phyloP scores from a whole-genome alignment of 2,329 filamentous ascomycete genomes.

The Alternaria solani region DNA sequence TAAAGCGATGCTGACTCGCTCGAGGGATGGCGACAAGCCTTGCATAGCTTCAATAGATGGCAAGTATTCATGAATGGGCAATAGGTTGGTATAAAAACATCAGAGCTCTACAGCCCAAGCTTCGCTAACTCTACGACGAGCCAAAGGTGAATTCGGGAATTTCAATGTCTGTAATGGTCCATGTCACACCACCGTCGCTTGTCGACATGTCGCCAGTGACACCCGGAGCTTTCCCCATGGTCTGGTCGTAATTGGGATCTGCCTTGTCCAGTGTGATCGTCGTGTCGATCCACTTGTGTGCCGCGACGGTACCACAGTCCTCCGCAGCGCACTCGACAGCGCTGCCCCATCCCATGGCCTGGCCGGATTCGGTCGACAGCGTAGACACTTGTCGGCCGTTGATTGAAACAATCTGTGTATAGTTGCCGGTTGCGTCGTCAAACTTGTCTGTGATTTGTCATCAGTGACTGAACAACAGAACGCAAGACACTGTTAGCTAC shows the following conservation, averaged over 20 bases:
- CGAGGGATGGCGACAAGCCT: neutral
- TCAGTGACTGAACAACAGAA: neutral
- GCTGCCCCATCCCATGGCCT: constrained; percentile 56
- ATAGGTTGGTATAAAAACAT: neutral
- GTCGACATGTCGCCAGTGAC: constrained; percentile 55
- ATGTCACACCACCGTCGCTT: constrained; percentile 54
- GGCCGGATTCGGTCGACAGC: constrained; percentile 56
- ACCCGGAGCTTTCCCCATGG: constrained; percentile 48
- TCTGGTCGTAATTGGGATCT: constrained; percentile 53
- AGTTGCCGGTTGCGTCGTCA: constrained; percentile 51
- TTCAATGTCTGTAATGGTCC: constrained; percentile 53
- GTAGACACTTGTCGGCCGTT: constrained; percentile 53
- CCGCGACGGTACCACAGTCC: constrained; percentile 53
- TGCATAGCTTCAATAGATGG: neutral
- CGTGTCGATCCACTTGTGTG: constrained; percentile 55
- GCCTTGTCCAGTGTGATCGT: constrained; percentile 47
- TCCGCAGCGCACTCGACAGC: constrained; percentile 53
- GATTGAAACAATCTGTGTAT: constrained; percentile 52
- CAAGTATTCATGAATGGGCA: neutral
- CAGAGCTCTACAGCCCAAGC: neutral
- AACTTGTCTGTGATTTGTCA: constrained; percentile 46
- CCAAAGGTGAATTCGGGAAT: constrained; percentile 32
- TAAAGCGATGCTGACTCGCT: neutral
- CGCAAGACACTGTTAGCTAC: neutral
- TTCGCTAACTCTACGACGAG: neutral